phyloP scores from a whole-genome alignment of 805 yeast genomes.

The Wickerhamiella slavikovae region DNA sequence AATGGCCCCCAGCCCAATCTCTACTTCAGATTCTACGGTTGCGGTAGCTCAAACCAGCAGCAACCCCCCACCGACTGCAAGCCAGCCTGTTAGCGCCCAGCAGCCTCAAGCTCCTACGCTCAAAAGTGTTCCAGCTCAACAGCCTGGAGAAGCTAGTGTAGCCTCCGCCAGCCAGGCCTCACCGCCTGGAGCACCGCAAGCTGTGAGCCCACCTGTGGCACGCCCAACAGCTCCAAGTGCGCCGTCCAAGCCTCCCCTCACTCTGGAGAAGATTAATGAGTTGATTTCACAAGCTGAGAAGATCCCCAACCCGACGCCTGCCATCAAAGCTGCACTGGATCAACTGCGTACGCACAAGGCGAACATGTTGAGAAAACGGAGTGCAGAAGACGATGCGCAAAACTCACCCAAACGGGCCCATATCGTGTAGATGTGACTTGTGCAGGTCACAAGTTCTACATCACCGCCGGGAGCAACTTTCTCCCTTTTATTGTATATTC shows the following conservation, averaged over 20 bases:
- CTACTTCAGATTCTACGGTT: conserved; percentile 4
- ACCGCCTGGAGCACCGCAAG: conserved; percentile 1
- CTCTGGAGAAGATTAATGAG: conserved; percentile 17
- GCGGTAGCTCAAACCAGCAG: too few species aligned
- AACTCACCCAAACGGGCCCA: too few species aligned
- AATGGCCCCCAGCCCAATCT: conserved; percentile 1
- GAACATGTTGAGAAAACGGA: conserved; percentile 11
- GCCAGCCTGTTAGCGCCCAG: conserved; percentile 1
- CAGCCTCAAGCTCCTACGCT: neutral
- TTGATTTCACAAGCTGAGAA: conserved; percentile 19
- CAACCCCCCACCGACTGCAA: too few species aligned
- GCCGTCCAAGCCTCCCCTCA: conserved; percentile 10
- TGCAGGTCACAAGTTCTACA: too few species aligned
- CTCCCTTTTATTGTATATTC: too few species aligned
- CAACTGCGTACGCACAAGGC: conserved; percentile 17
- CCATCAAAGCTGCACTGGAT: conserved; percentile 16
- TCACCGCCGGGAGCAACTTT: too few species aligned
- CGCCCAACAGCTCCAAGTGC: too few species aligned
- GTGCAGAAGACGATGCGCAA: neutral
- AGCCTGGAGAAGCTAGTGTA: neutral
- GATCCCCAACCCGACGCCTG: conserved; percentile 18
- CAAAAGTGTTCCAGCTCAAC: neutral
- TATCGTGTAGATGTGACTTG: too few species aligned
- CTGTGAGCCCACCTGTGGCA: conserved; percentile 1
- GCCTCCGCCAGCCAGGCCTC: conserved; percentile 3